Conservation (phyloP, 2,329 filamentous ascomycete genomes). For the Davidsoniella eucalypti region DNA sequence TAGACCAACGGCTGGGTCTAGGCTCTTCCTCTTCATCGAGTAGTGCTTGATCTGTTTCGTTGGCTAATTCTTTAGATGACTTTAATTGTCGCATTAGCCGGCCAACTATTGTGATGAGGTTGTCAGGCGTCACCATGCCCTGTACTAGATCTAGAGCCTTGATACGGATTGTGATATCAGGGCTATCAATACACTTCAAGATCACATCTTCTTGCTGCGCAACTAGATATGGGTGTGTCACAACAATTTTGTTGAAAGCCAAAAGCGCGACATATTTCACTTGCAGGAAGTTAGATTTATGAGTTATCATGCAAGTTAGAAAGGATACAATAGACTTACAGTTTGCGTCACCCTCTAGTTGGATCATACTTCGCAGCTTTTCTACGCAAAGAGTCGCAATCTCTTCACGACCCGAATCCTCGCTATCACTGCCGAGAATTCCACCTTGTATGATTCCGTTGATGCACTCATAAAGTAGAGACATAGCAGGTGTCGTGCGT, state of each 20-base stretch:
- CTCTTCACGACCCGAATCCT: constrained; percentile 69
- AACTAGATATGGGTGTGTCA: constrained; percentile 75
- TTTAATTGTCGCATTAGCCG: constrained; percentile 77
- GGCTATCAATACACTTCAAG: constrained; percentile 85
- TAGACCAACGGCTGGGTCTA: neutral
- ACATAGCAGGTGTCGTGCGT: constrained; percentile 90
- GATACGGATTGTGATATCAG: constrained; percentile 88
- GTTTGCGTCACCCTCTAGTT: constrained; percentile 86
- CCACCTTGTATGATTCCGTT: constrained; percentile 96
- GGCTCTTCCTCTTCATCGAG: constrained; percentile 10
- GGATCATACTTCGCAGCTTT: constrained; percentile 86
- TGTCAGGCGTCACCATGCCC: constrained; percentile 84
- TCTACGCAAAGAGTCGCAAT: constrained; percentile 83
- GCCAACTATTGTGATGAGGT: constrained; percentile 67
- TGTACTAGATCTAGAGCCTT: constrained; percentile 83
- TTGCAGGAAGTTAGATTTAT: constrained; percentile 21
- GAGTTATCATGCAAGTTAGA: neutral
- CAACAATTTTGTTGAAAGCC: constrained; percentile 87
- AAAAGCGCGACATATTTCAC: constrained; percentile 95
- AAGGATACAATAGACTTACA: constrained; percentile 35
- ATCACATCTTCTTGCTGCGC: constrained; percentile 92
- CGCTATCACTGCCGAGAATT: constrained; percentile 70
- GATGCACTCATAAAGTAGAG: constrained; percentile 94
- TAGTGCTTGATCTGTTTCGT: neutral
- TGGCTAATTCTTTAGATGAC: constrained; percentile 25